Evolutionary conservation across 225 moss, liverwort and hornwort species (phyloP), one percentile per base, ranked within the genome.

Genomic region (Sphagnum contortum): DNA sequence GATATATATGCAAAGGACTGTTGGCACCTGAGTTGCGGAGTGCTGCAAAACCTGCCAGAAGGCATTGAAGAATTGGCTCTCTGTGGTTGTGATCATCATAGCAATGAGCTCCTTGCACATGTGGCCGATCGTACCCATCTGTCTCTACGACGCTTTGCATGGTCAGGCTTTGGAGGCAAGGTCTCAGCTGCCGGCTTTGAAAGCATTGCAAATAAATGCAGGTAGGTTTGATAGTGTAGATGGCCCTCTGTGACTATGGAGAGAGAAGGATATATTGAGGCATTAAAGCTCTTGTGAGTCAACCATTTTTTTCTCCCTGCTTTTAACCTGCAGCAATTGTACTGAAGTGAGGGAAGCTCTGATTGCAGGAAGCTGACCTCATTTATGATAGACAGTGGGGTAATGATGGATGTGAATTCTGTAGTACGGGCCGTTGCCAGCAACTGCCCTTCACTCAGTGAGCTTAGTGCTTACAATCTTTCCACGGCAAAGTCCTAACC

Each of bases 161-260:
- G 89, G 89, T 90, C 89, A 60, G 87, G 89, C n/a, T 90, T 90
- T 57, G 89, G 89, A 57, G 80, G 87, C 6, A 60, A 62, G 1
- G 80, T 82, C 3, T 74, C 84, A 0, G 75, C 80, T n/a, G 61
- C 62, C 48, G 89, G 82, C 64, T 87, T 90, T 66, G 76, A 76
- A 53, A 68, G 67, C 46, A 74, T 87, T 11, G 76, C 82, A 4
- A 60, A 64, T 58, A 52, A 67, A 65, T 82, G 87, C 68, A 73
- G 69, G 77, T 78, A 47, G 14, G 69, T 51, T 47, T 57, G 53
- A 6, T 45, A 50, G 29, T 63, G 63, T 29, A 29, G 29, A 29
- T 29, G 29, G 1, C n/a, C n/a, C 29, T 29, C 29, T 29, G 29
- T 29, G 29, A 29, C 29, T 29, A 29, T 29, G 29, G 29, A 29